These are phyloP conservation scores for Umbilicus rupestris DNA, from an alignment of 164 flowering plant genomes.

Conservation along the genomic window DNA sequence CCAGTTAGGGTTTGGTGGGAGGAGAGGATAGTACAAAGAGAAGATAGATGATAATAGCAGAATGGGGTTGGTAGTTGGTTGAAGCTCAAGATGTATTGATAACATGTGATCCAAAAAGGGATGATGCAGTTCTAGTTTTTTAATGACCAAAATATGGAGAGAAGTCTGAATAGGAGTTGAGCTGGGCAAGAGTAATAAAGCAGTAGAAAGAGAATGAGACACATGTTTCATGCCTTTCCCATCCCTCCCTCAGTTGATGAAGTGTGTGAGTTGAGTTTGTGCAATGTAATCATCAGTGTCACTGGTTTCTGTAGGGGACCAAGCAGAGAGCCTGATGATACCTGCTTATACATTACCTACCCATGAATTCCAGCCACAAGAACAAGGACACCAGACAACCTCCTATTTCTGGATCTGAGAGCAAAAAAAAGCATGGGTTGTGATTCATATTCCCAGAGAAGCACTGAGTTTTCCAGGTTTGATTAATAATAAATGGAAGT, in stretches of 20 bases:
- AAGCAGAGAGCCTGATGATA: conserved; percentile 12
- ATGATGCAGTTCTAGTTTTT: not conserved
- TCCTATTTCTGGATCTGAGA: too few species aligned
- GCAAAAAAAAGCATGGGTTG: too few species aligned
- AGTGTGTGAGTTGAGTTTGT: conserved; percentile 27
- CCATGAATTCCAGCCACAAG: too few species aligned
- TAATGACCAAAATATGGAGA: too few species aligned
- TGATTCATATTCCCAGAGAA: too few species aligned
- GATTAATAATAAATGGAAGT: not conserved
- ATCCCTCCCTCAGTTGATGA: not conserved
- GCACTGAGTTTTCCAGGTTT: not conserved
- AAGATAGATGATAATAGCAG: not conserved
- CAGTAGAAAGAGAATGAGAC: not conserved
- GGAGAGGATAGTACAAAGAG: not conserved
- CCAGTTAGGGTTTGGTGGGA: not conserved
- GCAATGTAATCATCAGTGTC: too few species aligned
- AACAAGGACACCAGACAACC: not conserved
- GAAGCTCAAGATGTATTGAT: not conserved
- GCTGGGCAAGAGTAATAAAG: too few species aligned
- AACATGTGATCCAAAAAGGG: conserved; percentile 2
- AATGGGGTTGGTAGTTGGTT: not conserved
- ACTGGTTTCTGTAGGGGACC: not conserved
- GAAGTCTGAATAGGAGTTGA: too few species aligned
- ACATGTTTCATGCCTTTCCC: conserved; percentile 2
- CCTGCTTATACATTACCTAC: not conserved